These are phyloP conservation scores for Cyathus striatus DNA, from an alignment of 768 basidiomycete genomes.

Conservation along the genomic window DNA sequence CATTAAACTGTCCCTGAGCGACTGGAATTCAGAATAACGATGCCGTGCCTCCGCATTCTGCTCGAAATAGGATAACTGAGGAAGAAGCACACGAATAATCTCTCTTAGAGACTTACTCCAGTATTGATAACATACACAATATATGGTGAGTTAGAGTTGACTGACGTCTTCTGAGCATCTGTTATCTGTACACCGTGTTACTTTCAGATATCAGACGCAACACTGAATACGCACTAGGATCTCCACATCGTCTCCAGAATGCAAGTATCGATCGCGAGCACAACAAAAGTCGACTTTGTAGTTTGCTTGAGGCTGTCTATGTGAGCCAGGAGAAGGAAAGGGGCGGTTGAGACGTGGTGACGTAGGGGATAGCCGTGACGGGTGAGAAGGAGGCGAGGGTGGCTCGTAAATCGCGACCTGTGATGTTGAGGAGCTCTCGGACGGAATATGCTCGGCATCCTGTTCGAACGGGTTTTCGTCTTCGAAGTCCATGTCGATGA, in stretches of 20 bases:
- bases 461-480: conserved; percentile 69
- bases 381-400: conserved; percentile 51
- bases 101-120: conserved; percentile 55
- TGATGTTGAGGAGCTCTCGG: conserved; percentile 50
- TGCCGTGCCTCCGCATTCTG: conserved; percentile 82
- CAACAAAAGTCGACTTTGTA: conserved; percentile 80
- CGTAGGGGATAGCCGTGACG: conserved; percentile 42
- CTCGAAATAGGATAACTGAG: conserved; percentile 1
- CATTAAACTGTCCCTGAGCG: conserved; percentile 74
- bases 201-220: conserved; percentile 1
- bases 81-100: conserved; percentile 4
- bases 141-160: conserved; percentile 84
- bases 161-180: conserved; percentile 92
- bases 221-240: conserved; percentile 51
- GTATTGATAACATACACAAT: conserved; percentile 92
- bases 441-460: conserved; percentile 35
- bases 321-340: conserved; percentile 54
- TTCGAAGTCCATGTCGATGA: conserved; percentile 50
- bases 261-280: conserved; percentile 66
- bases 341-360: conserved; percentile 36
- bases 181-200: conserved; percentile 58
- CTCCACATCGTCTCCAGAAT: conserved; percentile 79
- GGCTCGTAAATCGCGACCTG: conserved; percentile 48
- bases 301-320: conserved; percentile 44
- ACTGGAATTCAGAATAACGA: conserved; percentile 97